phyloP scores from a whole-genome alignment of 352 stramenopile species.

The Phytophthora pisi region DNA sequence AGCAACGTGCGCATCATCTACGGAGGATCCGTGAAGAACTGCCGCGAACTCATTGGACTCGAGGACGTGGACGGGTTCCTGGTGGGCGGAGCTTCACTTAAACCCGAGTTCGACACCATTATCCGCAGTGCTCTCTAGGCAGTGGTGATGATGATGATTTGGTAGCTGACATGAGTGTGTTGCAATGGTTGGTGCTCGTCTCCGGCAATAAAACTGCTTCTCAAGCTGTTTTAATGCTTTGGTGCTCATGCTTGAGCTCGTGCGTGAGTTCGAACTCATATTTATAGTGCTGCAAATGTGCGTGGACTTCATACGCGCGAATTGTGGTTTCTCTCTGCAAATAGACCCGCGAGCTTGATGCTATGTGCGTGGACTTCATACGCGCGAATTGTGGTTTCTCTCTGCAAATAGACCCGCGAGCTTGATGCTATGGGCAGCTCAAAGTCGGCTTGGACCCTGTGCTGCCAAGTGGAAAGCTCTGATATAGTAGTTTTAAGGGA shows the following conservation, averaged over 20 bases:
- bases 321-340: conserved; percentile 9
- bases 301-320: background rate
- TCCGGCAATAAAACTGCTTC: background rate
- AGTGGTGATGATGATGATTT: background rate
- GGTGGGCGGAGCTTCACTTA: conserved; percentile 93
- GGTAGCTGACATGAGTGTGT: background rate
- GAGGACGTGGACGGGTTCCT: conserved; percentile 93
- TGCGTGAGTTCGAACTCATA: background rate
- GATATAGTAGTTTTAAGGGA: background rate
- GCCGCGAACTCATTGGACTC: conserved; percentile 86
- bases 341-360: background rate
- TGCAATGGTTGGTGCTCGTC: background rate
- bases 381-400: conserved; percentile 5
- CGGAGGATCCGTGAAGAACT: conserved; percentile 94
- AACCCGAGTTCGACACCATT: conserved; percentile 92
- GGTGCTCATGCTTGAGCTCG: background rate
- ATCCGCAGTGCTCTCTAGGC: conserved; percentile 56
- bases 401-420: conserved; percentile 1
- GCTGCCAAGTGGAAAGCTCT: background rate
- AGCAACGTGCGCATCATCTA: conserved; percentile 90
- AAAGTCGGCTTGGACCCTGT: background rate
- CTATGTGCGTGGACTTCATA: background rate
- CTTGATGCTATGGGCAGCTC: background rate
- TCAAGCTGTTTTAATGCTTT: background rate
- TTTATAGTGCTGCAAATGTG: conserved; percentile 2